These are phyloP conservation scores for Dittrichia graveolens DNA, from an alignment of 129 eudicot genomes.

Conservation along the genomic window DNA sequence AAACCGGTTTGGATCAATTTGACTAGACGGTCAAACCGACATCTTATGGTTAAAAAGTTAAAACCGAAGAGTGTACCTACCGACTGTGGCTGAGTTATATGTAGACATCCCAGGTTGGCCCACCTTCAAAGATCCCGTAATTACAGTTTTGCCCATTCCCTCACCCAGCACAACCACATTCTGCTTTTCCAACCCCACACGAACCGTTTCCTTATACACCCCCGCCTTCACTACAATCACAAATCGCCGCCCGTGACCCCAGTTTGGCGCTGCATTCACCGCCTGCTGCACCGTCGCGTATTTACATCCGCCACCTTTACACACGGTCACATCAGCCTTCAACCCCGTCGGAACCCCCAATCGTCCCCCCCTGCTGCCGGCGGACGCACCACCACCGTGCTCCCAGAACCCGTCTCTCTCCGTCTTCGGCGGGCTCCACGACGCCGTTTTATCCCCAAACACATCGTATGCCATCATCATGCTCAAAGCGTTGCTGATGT, in stretches of 20 bases:
- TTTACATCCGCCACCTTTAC: constrained; percentile 56
- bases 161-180: constrained; percentile 83
- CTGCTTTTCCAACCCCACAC: constrained; percentile 73
- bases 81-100: constrained; percentile 74
- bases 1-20: no score
- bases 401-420: constrained; percentile 92
- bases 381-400: constrained; percentile 23
- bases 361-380: constrained; percentile 13
- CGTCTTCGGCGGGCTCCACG: constrained; percentile 66
- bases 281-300: constrained; percentile 70
- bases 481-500: constrained; percentile 64
- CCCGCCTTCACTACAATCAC: constrained; percentile 70
- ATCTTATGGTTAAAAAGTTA: no score
- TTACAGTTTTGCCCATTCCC: constrained; percentile 87
- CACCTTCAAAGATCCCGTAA: constrained; percentile 61
- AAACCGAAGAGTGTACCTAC: constrained; percentile 35
- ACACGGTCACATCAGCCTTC: constrained; percentile 67
- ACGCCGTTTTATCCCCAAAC: constrained; percentile 44
- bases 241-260: constrained; percentile 36
- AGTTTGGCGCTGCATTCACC: constrained; percentile 62
- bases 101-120: constrained; percentile 69
- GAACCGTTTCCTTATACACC: constrained; percentile 70
- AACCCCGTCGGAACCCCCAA: constrained; percentile 49
- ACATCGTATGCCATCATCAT: constrained; percentile 61
- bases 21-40: no score